Base-by-base conservation (phyloP, 2,329 filamentous ascomycete genomes). In the Metarhizium anisopliae region DNA sequence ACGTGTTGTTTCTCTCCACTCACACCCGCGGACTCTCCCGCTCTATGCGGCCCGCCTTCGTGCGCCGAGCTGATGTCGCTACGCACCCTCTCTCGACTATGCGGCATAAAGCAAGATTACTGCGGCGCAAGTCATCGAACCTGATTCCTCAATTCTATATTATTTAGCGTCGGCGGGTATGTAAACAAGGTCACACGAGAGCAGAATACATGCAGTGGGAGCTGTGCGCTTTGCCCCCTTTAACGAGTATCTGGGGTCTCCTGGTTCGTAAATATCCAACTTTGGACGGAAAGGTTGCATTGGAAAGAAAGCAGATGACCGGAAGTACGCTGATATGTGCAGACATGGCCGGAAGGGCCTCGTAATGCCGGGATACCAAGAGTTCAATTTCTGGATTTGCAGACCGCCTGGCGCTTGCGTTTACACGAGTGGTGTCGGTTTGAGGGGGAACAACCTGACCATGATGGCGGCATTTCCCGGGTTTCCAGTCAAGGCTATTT, bases 151-250 rank as follows among this genome's bases (percentile, higher is more conserved):
- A 43, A 16, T 42, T 40, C 20, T 14, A 49, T 36, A 38, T 45
- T 25, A 18, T 51, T 50, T 59, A 57, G 58, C 51, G 25, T 50
- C 53, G 58, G 58, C 58, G 58, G 58, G 53, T 59, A 59, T 57
- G 53, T 50, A 52, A 25, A 43, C 45, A 49, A 11, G 40, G 54
- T 52, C 54, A 52, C 45, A 49, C 25, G 25, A 11, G 45, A 14
- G 25, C 14, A 30, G 45, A 49, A 49, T 50, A 32, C 38, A 35
- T 11, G 6, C 32, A 35, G 32, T 35, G 7, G 32, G 10, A 11
- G 32, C 32, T 1, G 32, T 11, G 32, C 7, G 32, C 25, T 35
- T 8, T 35, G 32, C 32, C 32, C 10, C 10, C 32, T 35, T 35
- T 11, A 35, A 35, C 32, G 7, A 35, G 32, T 35, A 35, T 35